Base-by-base conservation (phyloP, 352 stramenopile genomes). In the Plasmopara muralis region DNA sequence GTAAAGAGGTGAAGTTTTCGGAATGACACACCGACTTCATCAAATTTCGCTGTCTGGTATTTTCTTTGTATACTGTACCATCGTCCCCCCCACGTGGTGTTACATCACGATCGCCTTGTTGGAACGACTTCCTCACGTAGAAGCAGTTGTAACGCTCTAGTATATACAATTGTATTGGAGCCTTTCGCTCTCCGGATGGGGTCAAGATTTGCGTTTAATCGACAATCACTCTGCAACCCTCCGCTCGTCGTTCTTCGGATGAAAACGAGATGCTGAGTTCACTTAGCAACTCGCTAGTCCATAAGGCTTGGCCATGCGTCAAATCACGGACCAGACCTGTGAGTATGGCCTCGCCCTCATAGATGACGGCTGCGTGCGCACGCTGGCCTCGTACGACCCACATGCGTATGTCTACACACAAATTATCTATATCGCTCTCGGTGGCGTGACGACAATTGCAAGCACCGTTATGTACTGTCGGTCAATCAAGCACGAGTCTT, bases 341-440 rank as follows among this genome's bases (percentile, higher is more conserved):
- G 45, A 66, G 43, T 72, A 66, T 37, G 55, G 64, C 2, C 54
- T 70, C 43, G 57, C 63, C n/a, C 53, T 50, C 41, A 66, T 53
- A 4, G 59, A 60, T 30, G 49, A 58, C 33, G 60, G 53, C 29
- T 76, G 63, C 20, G 43, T 56, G 7, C 56, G 53, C 16, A 68
- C 64, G 14, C 29, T 76, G 33, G 58, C 64, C 1, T 65, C 55
- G 33, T 70, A 68, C 42, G 52, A 68, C 33, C 35, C 44, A 34
- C 47, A 60, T 14, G 51, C 57, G 50, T 74, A 74, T 30, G 9
- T 66, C n/a, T 34, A 28, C n/a, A 45, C 62, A 5, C 66, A 74
- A 49, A 49, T 70, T 50, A 60, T 64, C 37, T 74, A 72, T 53
- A 40, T 71, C 46, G 45, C 16, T n/a, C 43, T 67, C 14, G 66